phyloP scores from a whole-genome alignment of 306 rosid species.

The Senna siamea region DNA sequence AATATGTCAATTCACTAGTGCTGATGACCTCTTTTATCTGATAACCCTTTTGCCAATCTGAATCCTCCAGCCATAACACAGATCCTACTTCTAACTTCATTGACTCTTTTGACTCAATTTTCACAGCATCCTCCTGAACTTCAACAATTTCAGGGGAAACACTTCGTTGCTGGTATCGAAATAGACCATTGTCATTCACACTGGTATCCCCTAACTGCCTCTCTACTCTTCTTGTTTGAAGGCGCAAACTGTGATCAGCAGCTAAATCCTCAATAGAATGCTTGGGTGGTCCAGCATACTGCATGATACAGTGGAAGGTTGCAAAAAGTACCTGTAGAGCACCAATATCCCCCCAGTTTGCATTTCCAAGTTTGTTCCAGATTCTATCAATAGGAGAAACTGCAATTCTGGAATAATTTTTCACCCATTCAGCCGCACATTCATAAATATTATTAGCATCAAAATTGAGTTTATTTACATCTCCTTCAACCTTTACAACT shows the following conservation, averaged over 20 bases:
- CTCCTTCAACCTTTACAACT: slow-evolving; percentile 96
- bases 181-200: slow-evolving; percentile 76
- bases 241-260: slow-evolving; percentile 94
- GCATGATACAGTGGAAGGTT: slow-evolving; percentile 80
- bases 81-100: slow-evolving; percentile 87
- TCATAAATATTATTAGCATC: slow-evolving; percentile 82
- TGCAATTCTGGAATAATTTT: slow-evolving; percentile 72
- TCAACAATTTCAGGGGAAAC: slow-evolving; percentile 94
- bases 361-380: slow-evolving; percentile 98
- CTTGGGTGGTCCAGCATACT: slow-evolving; percentile 86
- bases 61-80: slow-evolving; percentile 87
- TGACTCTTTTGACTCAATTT: slow-evolving; percentile 66
- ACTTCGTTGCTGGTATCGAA: slow-evolving; percentile 67
- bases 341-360: slow-evolving; percentile 96
- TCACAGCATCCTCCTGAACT: slow-evolving; percentile 76
- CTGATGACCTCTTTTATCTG: slow-evolving; percentile 69
- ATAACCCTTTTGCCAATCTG: slow-evolving; percentile 81
- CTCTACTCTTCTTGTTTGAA: slow-evolving; percentile 87
- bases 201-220: slow-evolving; percentile 75
- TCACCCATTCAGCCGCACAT: slow-evolving; percentile 95
- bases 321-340: slow-evolving; percentile 88
- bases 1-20: slow-evolving; percentile 63
- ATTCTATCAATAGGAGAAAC: slow-evolving; percentile 89
- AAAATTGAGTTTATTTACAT: slow-evolving; percentile 78
- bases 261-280: slow-evolving; percentile 94